Evolutionary conservation across 768 basidiomycete genomes (phyloP), one percentile per base, ranked within the genome.

Genomic region (Amanita brunnescens): DNA sequence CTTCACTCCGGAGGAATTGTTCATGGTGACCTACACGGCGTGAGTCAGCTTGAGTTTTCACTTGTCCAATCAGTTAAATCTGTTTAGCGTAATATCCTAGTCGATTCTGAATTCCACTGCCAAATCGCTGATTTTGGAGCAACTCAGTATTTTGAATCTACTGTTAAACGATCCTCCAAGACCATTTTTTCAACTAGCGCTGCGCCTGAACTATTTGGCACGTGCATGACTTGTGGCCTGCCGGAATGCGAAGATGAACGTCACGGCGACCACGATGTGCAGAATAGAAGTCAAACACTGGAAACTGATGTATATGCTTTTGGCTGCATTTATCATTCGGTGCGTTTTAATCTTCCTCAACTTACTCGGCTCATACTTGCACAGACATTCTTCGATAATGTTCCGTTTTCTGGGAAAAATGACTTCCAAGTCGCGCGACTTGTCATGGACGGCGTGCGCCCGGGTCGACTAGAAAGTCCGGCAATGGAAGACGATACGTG

Each of bases 281-380:
- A 5, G n/a, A n/a, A n/a, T n/a, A n/a, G n/a, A n/a, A n/a, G n/a
- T 29, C 37, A 39, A 41, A 49, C 49, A 41, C 2, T 14, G 12
- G 13, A 4, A 29, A 38, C 49, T 14, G 49, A 49, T 41, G 39
- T 49, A 9, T 49, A 49, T 30, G 49, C 49, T 9, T 49, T 49
- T 33, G 38, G 38, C 5, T 49, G 38, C 20, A 26, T 49, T 7
- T 49, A 49, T 38, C 41, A 41, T 21, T 26, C 39, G 16, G 49
- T 41, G 26, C 3, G n/a, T 41, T 16, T 5, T 20, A 8, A 26
- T 1, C 7, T 20, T 16, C 9, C 7, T 21, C 20, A 4, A 40
- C 8, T 20, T 38, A 20, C 20, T 40, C 26, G 9, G 18, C 20
- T 16, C 38, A 2, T 40, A 34, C 20, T 23, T 7, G 23, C 14